Evolutionary conservation across 2,329 filamentous ascomycete species (phyloP).

Genomic region (Arthrinium puccinioides): DNA sequence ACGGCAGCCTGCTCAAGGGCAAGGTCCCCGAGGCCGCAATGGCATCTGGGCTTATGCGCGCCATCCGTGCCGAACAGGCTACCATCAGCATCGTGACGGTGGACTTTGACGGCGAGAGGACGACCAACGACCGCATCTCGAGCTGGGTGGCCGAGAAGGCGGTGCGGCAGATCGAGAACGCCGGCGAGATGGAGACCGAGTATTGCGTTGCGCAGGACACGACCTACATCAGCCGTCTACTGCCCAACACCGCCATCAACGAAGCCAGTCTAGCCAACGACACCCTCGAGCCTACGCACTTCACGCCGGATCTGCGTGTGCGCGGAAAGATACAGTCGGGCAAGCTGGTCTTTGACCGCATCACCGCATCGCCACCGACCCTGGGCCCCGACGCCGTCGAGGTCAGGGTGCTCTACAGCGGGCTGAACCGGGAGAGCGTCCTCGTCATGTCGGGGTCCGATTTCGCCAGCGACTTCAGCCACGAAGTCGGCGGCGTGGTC

Average conservation of each 20-base stretch:
- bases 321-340: slow-evolving; percentile 12
- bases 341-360: slow-evolving; percentile 13
- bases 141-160: background rate
- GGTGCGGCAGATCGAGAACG: background rate
- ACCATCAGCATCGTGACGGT: slow-evolving; percentile 16
- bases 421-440: slow-evolving; percentile 13
- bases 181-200: slow-evolving; percentile 10
- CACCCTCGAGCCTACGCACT: slow-evolving; percentile 6
- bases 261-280: background rate
- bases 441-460: slow-evolving; percentile 15
- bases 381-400: slow-evolving; percentile 11
- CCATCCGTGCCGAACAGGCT: slow-evolving; percentile 16
- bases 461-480: slow-evolving; percentile 13
- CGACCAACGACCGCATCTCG: background rate
- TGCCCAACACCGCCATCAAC: slow-evolving; percentile 12
- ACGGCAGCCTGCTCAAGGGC: slow-evolving; percentile 14
- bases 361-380: slow-evolving; percentile 1
- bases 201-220: slow-evolving; percentile 12
- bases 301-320: slow-evolving; percentile 9
- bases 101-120: slow-evolving; percentile 10
- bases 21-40: slow-evolving; percentile 18
- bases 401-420: slow-evolving; percentile 10
- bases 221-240: slow-evolving; percentile 17
- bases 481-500: slow-evolving; percentile 17
- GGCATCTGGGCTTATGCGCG: slow-evolving; percentile 15